These are phyloP conservation scores for Lodderomyces pseudojiufengensis DNA, from an alignment of 1,139 yeast genomes.

Conservation along the genomic window DNA sequence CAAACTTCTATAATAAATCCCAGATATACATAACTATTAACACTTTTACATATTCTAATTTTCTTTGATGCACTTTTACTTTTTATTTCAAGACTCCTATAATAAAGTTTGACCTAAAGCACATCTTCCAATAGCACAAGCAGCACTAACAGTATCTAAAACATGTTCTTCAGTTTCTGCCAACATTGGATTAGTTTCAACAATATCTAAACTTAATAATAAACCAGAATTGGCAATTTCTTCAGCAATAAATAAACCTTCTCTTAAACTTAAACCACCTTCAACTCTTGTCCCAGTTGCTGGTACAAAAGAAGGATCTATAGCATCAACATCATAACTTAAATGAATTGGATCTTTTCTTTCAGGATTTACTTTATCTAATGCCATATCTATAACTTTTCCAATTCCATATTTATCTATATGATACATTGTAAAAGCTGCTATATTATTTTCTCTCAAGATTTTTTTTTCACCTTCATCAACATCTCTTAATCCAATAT, in stretches of 20 bases:
- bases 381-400: conserved; percentile 87
- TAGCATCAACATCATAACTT: conserved; percentile 94
- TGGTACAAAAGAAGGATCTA: conserved; percentile 91
- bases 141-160: conserved; percentile 82
- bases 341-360: conserved; percentile 77
- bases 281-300: conserved; percentile 98
- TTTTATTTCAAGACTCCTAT: conserved; percentile 26
- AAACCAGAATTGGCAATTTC: conserved; percentile 87
- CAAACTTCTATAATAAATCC: too few species aligned
- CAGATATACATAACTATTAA: too few species aligned
- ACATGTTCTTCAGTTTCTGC: conserved; percentile 78
- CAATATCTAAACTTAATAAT: conserved; percentile 83
- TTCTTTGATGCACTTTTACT: neutral
- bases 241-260: conserved; percentile 89
- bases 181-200: conserved; percentile 88
- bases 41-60: too few species aligned
- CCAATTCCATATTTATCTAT: conserved; percentile 93
- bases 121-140: conserved; percentile 88
- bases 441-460: conserved; percentile 64
- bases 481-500: conserved; percentile 92
- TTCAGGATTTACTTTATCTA: conserved; percentile 72
- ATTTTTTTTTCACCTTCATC: conserved; percentile 81
- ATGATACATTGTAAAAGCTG: conserved; percentile 95
- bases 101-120: conserved; percentile 89
- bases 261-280: conserved; percentile 92